A percentile compares a stretch with the other conserved stretches of the same genome.
Conservation (phyloP, 2,329 filamentous ascomycete genomes). For the Alternaria postmessia region DNA sequence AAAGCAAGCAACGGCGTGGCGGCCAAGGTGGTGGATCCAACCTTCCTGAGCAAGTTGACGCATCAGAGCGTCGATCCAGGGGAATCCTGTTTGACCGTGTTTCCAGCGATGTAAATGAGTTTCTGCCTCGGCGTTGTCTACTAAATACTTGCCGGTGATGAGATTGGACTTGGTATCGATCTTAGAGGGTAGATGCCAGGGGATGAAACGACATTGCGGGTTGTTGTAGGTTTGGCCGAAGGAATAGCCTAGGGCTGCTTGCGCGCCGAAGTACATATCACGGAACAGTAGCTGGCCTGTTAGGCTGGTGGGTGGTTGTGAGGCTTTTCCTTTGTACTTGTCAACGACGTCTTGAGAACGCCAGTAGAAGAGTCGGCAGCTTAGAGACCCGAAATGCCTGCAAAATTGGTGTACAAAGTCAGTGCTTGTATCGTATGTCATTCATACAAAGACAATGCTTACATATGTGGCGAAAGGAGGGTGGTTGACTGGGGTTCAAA, state of each 20-base stretch:
- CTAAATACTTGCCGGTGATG: slow-evolving; percentile 67
- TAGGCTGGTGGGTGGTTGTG: slow-evolving; percentile 70
- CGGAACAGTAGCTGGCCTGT: slow-evolving; percentile 78
- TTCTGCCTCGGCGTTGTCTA: slow-evolving; percentile 70
- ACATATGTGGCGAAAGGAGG: slow-evolving; percentile 72
- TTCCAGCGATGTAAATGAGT: slow-evolving; percentile 74
- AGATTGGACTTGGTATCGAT: slow-evolving; percentile 54
- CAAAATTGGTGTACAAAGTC: too few species aligned
- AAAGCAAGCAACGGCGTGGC: slow-evolving; percentile 82
- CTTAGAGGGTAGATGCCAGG: slow-evolving; percentile 77
- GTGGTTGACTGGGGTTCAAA: slow-evolving; percentile 78
- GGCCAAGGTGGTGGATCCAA: slow-evolving; percentile 81
- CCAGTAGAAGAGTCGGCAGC: slow-evolving; percentile 77
- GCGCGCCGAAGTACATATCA: slow-evolving; percentile 84
- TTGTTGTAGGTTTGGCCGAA: slow-evolving; percentile 74
- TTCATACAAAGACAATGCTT: too few species aligned
- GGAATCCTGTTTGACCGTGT: slow-evolving; percentile 74
- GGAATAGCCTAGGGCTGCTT: slow-evolving; percentile 69
- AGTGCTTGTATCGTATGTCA: too few species aligned
- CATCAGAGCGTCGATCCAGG: slow-evolving; percentile 84
- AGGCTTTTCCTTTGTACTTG: slow-evolving; percentile 63
- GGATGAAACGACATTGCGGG: slow-evolving; percentile 73
- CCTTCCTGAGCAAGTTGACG: slow-evolving; percentile 74
- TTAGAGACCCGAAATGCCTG: slow-evolving; percentile 74
- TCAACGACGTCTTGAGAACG: slow-evolving; percentile 69